Evolutionary conservation across 1,284 basidiomycete genomes (phyloP).

Genomic region (Trichosporon ovoides): DNA sequence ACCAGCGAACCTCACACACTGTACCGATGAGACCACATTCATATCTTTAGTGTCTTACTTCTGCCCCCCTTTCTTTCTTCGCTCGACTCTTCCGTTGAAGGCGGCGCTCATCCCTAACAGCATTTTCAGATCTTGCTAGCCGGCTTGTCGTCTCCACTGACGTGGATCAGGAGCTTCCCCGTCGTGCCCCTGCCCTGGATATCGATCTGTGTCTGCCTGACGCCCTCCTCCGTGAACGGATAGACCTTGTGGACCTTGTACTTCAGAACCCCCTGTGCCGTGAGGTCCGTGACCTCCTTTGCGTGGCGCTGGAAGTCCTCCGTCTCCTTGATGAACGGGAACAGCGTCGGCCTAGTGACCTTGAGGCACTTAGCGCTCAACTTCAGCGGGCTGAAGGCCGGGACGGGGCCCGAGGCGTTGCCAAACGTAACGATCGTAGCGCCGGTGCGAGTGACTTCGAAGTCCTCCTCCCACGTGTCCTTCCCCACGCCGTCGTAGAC

Average conservation of each 20-base stretch:
- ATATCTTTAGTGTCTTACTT: too few species aligned
- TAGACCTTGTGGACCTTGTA: slow-evolving; percentile 71
- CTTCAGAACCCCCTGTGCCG: slow-evolving; percentile 61
- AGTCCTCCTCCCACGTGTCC: slow-evolving; percentile 82
- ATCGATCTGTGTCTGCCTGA: slow-evolving; percentile 71
- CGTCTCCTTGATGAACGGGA: slow-evolving; percentile 62
- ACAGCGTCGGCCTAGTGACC: slow-evolving; percentile 61
- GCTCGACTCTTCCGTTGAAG: too few species aligned
- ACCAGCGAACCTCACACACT: too few species aligned
- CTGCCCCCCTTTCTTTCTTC: too few species aligned
- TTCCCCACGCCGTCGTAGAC: slow-evolving; percentile 92
- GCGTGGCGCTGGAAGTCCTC: slow-evolving; percentile 67
- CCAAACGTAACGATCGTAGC: slow-evolving; percentile 76
- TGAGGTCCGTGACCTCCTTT: slow-evolving; percentile 61
- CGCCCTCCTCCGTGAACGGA: slow-evolving; percentile 74
- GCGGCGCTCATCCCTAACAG: too few species aligned
- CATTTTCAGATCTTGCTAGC: too few species aligned
- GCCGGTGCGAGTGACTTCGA: slow-evolving; percentile 71
- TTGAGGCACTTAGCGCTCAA: slow-evolving; percentile 79
- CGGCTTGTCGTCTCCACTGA: slow-evolving; percentile 32
- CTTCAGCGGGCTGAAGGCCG: slow-evolving; percentile 64
- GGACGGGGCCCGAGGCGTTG: slow-evolving; percentile 60
- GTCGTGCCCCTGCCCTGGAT: slow-evolving; percentile 70
- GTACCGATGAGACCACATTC: too few species aligned
- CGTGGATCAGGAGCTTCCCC: slow-evolving; percentile 76